Conservation (phyloP, 2,329 filamentous ascomycete genomes). For the Dothideomycetidae sp. region DNA sequence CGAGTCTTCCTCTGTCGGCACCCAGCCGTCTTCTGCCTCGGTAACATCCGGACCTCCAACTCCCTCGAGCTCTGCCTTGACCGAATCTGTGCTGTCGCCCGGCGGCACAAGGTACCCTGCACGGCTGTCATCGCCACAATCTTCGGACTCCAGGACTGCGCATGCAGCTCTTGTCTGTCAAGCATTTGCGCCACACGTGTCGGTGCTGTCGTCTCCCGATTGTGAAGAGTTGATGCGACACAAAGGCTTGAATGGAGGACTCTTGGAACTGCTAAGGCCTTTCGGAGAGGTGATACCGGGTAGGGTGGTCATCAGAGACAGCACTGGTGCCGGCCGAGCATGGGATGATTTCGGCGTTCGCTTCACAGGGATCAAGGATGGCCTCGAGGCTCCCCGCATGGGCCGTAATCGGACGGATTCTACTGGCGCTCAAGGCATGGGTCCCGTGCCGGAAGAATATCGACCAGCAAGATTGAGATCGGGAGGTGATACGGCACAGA, state of each 20-base stretch:
- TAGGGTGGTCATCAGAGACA: constrained; percentile 82
- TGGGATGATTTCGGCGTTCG: constrained; percentile 86
- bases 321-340: constrained; percentile 64
- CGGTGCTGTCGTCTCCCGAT: constrained; percentile 73
- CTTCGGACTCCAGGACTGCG: no score
- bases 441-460: constrained; percentile 20
- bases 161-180: constrained; percentile 58
- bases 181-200: constrained; percentile 79
- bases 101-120: no score
- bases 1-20: no score
- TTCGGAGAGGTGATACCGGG: constrained; percentile 82
- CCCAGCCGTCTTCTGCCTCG: no score
- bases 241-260: constrained; percentile 71
- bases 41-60: no score
- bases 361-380: constrained; percentile 58
- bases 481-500: constrained; percentile 46
- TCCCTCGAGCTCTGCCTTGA: no score
- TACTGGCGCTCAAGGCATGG: constrained; percentile 16
- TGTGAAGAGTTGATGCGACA: constrained; percentile 64
- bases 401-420: constrained; percentile 18
- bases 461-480: constrained; percentile 27
- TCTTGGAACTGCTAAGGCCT: constrained; percentile 74
- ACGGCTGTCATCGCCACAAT: no score
- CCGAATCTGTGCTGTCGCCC: no score
- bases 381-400: constrained; percentile 26